Conservation (phyloP, 2,329 filamentous ascomycete species). For the Cladophialophora psammophila region DNA sequence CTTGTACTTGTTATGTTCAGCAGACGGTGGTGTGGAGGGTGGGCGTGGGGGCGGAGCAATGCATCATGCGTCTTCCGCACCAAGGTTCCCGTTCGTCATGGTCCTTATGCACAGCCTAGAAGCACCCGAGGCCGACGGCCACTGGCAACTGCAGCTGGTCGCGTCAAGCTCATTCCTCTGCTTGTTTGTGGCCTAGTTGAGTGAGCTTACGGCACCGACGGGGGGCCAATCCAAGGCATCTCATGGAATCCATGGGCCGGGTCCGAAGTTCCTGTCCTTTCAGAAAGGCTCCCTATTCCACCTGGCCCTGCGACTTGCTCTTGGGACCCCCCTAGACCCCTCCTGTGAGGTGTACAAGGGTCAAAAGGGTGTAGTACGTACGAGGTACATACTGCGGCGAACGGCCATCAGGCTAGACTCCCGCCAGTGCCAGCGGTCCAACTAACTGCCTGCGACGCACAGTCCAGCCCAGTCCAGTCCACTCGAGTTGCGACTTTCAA, state of each 20-base stretch:
- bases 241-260: slow-evolving; percentile 20
- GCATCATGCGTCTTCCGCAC: slow-evolving; percentile 14
- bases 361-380: too few relatives aligned
- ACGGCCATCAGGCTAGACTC: not conserved
- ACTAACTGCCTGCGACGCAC: slow-evolving; percentile 19
- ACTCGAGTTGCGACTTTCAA: slow-evolving; percentile 3
- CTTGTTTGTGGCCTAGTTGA: slow-evolving; percentile 17
- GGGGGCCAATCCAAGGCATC: not conserved
- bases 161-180: slow-evolving; percentile 18
- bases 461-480: slow-evolving; percentile 7
- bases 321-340: not conserved
- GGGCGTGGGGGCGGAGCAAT: slow-evolving; percentile 16
- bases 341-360: not conserved
- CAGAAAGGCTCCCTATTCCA: not conserved
- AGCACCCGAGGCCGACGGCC: slow-evolving; percentile 18
- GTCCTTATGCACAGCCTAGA: slow-evolving; percentile 30
- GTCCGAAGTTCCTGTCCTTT: slow-evolving; percentile 12
- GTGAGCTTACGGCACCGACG: slow-evolving; percentile 14
- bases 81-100: slow-evolving; percentile 23
- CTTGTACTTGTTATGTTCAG: not conserved
- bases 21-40: not conserved
- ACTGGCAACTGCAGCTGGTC: slow-evolving; percentile 13
- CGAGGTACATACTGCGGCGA: slow-evolving; percentile 9
- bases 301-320: slow-evolving; percentile 5
- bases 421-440: slow-evolving; percentile 4